Conservation (phyloP, 805 yeast genomes). For the Kregervanrija delftensis region DNA sequence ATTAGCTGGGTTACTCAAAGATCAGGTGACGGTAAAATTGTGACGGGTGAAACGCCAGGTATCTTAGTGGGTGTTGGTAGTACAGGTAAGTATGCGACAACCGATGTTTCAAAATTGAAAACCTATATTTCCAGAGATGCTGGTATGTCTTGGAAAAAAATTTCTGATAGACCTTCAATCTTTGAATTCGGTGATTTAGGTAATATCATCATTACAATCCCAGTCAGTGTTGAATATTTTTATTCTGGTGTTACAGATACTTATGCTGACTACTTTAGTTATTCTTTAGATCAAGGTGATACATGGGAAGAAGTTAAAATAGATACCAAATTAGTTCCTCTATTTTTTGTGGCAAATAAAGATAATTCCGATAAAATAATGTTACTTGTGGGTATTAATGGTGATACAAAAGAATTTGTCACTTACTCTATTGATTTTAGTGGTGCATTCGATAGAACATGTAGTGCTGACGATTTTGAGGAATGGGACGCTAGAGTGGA, state of each 20-base stretch:
- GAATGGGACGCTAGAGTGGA: constrained; percentile 48
- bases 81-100: constrained; percentile 56
- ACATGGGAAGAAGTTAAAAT: constrained; percentile 52
- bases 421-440: constrained; percentile 46
- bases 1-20: constrained; percentile 27
- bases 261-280: constrained; percentile 26
- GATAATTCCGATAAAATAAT: constrained; percentile 67
- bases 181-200: constrained; percentile 75
- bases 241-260: constrained; percentile 27
- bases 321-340: constrained; percentile 27
- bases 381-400: constrained; percentile 39
- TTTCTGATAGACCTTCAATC: constrained; percentile 44
- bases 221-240: constrained; percentile 22
- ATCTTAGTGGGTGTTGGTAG: constrained; percentile 65
- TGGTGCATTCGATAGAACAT: constrained; percentile 41
- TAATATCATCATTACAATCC: constrained; percentile 59
- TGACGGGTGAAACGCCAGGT: constrained; percentile 51
- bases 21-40: constrained; percentile 36
- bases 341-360: constrained; percentile 36
- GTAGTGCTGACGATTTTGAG: constrained; percentile 54
- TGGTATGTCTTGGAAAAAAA: constrained; percentile 63
- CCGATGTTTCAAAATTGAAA: constrained; percentile 9
- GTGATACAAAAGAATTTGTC: constrained; percentile 12
- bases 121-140: constrained; percentile 72
- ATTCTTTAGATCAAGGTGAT: constrained; percentile 68